A percentile compares a stretch with the other conserved stretches of the same genome.
Conservation (phyloP, 495 filamentous ascomycete species). For the Penicillium angulare region DNA sequence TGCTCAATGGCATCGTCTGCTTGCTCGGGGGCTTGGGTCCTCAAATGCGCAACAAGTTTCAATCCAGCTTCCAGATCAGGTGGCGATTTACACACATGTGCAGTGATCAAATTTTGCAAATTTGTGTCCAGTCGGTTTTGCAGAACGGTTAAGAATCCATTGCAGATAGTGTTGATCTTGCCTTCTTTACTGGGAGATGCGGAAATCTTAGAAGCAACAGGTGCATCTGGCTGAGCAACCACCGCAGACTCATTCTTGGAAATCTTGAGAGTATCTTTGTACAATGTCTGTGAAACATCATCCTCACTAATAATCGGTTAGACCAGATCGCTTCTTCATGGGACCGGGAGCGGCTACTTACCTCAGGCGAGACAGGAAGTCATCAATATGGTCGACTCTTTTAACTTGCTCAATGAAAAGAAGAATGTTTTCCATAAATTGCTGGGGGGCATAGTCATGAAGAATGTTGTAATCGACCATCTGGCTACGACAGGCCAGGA, state of each 20-base stretch:
- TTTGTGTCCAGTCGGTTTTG: slow-evolving; percentile 62
- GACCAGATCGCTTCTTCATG: slow-evolving; percentile 15
- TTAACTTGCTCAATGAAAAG: slow-evolving; percentile 85
- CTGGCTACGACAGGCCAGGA: slow-evolving; percentile 83
- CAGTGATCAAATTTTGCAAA: slow-evolving; percentile 90
- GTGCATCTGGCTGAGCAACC: slow-evolving; percentile 22
- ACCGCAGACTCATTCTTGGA: slow-evolving; percentile 32
- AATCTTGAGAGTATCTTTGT: slow-evolving; percentile 70
- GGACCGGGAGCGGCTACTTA: too few relatives aligned
- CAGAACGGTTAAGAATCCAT: slow-evolving; percentile 73
- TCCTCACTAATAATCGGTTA: slow-evolving; percentile 62
- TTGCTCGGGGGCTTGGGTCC: slow-evolving; percentile 62
- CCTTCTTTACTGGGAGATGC: slow-evolving; percentile 33
- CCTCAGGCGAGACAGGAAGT: slow-evolving; percentile 88
- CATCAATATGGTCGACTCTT: slow-evolving; percentile 80
- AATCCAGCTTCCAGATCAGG: slow-evolving; percentile 87
- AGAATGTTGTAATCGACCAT: slow-evolving; percentile 97
- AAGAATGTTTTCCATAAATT: slow-evolving; percentile 73
- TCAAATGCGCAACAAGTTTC: slow-evolving; percentile 69
- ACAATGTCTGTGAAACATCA: slow-evolving; percentile 91
- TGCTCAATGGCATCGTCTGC: slow-evolving; percentile 88
- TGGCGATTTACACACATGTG: slow-evolving; percentile 88
- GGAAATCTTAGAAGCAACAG: slow-evolving; percentile 2
- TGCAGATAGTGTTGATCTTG: slow-evolving; percentile 86
- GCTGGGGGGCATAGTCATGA: slow-evolving; percentile 83